Conservation (phyloP, 1,284 basidiomycete species). For the Microbotryum saponariae region DNA sequence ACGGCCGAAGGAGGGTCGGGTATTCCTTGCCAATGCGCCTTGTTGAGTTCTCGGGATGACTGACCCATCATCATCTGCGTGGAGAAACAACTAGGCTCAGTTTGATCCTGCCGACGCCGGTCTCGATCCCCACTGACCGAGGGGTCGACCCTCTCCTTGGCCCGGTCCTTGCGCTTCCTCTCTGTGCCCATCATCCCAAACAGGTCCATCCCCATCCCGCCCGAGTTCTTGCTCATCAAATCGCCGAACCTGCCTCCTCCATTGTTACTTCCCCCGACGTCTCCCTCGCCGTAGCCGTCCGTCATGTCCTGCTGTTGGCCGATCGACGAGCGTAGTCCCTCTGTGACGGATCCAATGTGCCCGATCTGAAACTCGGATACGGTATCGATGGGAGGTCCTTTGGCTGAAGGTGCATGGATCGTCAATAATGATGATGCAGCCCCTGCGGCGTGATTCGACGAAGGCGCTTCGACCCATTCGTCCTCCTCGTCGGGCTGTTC, state of each 20-base stretch:
- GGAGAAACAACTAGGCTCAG: no score
- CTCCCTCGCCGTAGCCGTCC: conserved; percentile 62
- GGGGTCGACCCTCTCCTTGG: conserved; percentile 57
- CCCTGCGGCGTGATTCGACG: conserved; percentile 2
- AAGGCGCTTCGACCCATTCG: conserved; percentile 33
- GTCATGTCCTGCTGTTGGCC: conserved; percentile 43
- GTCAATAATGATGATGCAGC: conserved; percentile 1
- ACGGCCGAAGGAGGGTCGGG: conserved; percentile 54
- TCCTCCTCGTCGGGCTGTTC: conserved; percentile 15
- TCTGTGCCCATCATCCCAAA: conserved; percentile 76
- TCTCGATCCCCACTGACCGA: conserved; percentile 33
- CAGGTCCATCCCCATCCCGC: conserved; percentile 54
- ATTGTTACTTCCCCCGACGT: conserved; percentile 41
- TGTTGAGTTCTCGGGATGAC: conserved; percentile 65
- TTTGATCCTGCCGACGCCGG: no score
- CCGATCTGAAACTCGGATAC: conserved; percentile 29
- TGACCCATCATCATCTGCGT: conserved; percentile 41
- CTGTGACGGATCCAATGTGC: conserved; percentile 1
- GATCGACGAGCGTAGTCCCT: neutral
- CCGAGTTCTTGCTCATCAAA: neutral
- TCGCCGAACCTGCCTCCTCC: conserved; percentile 24
- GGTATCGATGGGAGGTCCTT: conserved; percentile 20
- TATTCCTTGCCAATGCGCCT: conserved; percentile 46
- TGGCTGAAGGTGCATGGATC: neutral
- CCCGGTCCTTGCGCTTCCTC: conserved; percentile 55